phyloP scores from a whole-genome alignment of 2,329 filamentous ascomycete species.

The Phoma sp. region DNA sequence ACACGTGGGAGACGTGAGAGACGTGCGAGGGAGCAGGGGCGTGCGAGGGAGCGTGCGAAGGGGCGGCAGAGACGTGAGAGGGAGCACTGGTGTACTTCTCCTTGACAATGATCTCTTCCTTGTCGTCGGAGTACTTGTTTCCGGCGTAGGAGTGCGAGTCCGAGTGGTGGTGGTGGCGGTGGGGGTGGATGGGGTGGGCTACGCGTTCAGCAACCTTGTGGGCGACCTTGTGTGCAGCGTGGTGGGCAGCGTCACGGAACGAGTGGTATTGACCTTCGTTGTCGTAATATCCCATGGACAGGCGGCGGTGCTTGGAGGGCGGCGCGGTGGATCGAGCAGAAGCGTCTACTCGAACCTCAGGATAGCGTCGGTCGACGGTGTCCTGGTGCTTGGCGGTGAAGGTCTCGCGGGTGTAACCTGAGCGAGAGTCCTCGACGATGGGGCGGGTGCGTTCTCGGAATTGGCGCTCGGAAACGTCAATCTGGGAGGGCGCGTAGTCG shows the following conservation, averaged over 20 bases:
- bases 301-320: constrained; percentile 57
- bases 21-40: constrained; percentile 12
- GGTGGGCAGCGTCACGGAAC: constrained; percentile 74
- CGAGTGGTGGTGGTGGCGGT: constrained; percentile 55
- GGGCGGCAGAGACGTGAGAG: constrained; percentile 30
- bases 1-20: constrained; percentile 12
- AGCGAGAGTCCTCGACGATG: constrained; percentile 55
- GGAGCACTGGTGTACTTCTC: constrained; percentile 51
- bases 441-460: constrained; percentile 69
- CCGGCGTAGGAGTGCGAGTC: constrained; percentile 46
- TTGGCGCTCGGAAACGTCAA: constrained; percentile 67
- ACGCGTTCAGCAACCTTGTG: constrained; percentile 64
- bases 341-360: constrained; percentile 59
- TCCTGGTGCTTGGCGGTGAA: constrained; percentile 48
- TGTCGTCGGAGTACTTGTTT: constrained; percentile 43
- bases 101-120: constrained; percentile 58
- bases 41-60: constrained; percentile 6
- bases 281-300: constrained; percentile 83
- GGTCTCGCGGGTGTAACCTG: constrained; percentile 41
- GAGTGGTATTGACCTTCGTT: constrained; percentile 78
- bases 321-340: constrained; percentile 61
- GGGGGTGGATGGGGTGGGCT: constrained; percentile 68
- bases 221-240: constrained; percentile 61
- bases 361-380: constrained; percentile 49
- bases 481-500: constrained; percentile 64